Evolutionary conservation across 176 grass and related monocot species (phyloP).

Genomic region (Alopecurus myosuroides): DNA sequence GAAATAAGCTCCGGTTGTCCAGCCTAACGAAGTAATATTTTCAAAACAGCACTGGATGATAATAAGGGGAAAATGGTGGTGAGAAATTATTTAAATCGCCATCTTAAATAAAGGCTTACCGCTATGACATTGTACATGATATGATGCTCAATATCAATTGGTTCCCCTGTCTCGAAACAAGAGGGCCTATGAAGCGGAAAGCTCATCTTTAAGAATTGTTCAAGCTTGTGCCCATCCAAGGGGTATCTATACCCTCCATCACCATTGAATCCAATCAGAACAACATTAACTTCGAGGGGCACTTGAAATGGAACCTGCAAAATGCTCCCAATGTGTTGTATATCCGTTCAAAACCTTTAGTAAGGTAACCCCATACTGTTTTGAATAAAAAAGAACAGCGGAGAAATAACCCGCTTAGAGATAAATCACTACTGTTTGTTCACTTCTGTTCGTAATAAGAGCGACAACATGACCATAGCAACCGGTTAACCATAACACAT

Average conservation of each 20-base stretch:
- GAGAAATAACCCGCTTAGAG: not conserved
- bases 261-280: conserved; percentile 92
- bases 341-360: not conserved
- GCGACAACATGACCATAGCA: not conserved
- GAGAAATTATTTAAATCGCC: not conserved
- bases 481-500: not conserved
- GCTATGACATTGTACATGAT: conserved; percentile 89
- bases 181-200: conserved; percentile 92
- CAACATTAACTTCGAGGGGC: conserved; percentile 93
- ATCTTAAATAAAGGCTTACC: conserved; percentile 46
- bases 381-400: not conserved
- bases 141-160: conserved; percentile 99
- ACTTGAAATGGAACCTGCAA: conserved; percentile 99
- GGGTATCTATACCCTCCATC: conserved; percentile 90
- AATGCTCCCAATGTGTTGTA: conserved; percentile 16
- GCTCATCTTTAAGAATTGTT: conserved; percentile 79
- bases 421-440: conserved; percentile 7
- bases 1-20: conserved; percentile 94
- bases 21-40: conserved; percentile 50
- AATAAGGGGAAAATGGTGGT: conserved; percentile 4
- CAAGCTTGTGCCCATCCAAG: conserved; percentile 74
- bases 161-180: conserved; percentile 89
- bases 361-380: not conserved
- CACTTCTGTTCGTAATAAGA: not conserved
- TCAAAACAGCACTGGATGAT: conserved; percentile 3